Conservation (phyloP, 2,329 filamentous ascomycete species). For the Emericellopsis cladophorae region DNA sequence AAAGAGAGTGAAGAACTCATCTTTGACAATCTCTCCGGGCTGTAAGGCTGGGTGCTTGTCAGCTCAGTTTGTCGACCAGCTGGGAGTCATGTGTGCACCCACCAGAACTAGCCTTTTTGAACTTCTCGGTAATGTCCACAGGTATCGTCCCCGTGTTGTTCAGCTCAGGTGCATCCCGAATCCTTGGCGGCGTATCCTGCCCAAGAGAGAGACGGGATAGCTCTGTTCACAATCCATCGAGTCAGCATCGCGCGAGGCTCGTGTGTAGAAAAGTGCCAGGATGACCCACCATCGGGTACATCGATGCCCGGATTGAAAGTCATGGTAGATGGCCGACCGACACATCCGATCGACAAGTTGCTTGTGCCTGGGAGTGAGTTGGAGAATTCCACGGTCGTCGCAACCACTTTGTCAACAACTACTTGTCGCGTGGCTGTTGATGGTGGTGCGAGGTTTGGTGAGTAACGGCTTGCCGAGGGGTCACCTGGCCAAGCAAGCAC, state of each 20-base stretch:
- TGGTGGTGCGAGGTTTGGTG: too few species aligned
- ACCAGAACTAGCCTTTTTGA: conserved; percentile 40
- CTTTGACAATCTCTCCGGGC: conserved; percentile 79
- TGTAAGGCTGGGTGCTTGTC: conserved; percentile 44
- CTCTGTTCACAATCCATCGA: conserved; percentile 14
- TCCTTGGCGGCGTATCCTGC: conserved; percentile 14
- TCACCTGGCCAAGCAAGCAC: too few species aligned
- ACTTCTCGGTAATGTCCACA: conserved; percentile 45
- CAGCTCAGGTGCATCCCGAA: conserved; percentile 25
- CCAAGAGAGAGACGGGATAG: conserved; percentile 27
- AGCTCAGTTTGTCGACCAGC: conserved; percentile 8
- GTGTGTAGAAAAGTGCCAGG: not conserved
- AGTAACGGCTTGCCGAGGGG: too few species aligned
- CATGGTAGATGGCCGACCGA: conserved; percentile 10
- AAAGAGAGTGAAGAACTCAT: conserved; percentile 88
- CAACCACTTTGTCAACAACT: too few species aligned
- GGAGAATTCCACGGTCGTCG: not conserved
- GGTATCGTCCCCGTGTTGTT: conserved; percentile 37
- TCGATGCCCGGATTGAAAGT: conserved; percentile 18
- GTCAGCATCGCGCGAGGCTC: not conserved
- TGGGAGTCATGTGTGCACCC: conserved; percentile 10
- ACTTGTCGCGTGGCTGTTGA: too few species aligned
- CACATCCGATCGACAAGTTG: not conserved
- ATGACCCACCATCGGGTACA: conserved; percentile 19
- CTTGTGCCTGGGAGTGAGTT: not conserved